Evolutionary conservation across 139 green algal species (phyloP), one percentile per base, ranked within the genome.

Genomic region (Micractinium conductrix): DNA sequence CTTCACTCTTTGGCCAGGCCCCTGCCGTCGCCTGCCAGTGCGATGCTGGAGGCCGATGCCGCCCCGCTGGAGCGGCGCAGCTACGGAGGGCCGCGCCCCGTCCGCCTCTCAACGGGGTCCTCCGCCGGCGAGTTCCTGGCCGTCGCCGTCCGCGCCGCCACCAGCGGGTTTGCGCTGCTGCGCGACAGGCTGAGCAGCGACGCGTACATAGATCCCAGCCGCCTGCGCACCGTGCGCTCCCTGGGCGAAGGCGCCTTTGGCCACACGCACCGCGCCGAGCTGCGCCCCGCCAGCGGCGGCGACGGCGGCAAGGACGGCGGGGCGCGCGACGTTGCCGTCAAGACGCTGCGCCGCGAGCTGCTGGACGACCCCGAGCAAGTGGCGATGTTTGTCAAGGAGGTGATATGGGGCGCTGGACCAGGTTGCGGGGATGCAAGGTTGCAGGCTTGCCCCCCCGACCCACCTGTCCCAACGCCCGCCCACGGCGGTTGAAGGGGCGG

Each of bases 321-420:
- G 37, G 30, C 65, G 2, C 65, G 65, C 1, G 65, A 44, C 14
- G 45, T 65, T 16, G 74, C 74, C 0, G 74, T 80, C 17, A 80
- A 80, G 45, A 67, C 58, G 0, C n/a, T 80, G 14, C 44, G 92
- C 70, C 90, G 90, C 6, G 89, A 95, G 67, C 87, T 95, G 79
- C 86, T 97, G 42, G 50, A 67, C 33, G 87, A 90, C 58, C 44
- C 74, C 16, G 65, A 72, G 65, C 91, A 97, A 71, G 85, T 97
- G 37, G 73, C 87, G 19, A 87, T 93, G 80, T 95, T 96, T 68
- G 83, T 95, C 2, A 79, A 85, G 38, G 92, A 96, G 78, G 92
- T 91, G 26, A n/a, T n/a, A n/a, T n/a, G n/a, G n/a, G n/a, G n/a
- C n/a, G n/a, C n/a, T n/a, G n/a, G n/a, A n/a, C n/a, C n/a, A n/a